A percentile compares a stretch with the other conserved stretches of the same genome.
Conservation (phyloP, 805 yeast species). For the Yarrowia deformans region DNA sequence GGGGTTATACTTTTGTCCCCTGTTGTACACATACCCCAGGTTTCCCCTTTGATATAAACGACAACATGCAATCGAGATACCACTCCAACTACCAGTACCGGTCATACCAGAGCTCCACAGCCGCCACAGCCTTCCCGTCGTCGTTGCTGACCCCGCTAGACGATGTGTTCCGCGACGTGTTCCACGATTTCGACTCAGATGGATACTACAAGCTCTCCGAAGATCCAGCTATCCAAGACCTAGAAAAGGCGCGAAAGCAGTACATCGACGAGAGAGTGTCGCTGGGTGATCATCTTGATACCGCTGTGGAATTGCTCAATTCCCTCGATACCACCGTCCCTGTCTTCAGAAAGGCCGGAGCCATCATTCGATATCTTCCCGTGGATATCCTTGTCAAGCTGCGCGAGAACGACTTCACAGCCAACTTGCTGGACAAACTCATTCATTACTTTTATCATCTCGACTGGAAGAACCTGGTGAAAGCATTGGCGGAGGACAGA, state of each 20-base stretch:
- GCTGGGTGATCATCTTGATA: background rate
- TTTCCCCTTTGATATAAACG: background rate
- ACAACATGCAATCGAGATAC: constrained; percentile 17
- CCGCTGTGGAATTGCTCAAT: background rate
- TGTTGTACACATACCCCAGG: background rate
- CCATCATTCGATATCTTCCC: constrained; percentile 4
- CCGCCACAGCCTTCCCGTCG: background rate
- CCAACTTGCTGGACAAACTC: background rate
- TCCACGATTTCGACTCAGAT: background rate
- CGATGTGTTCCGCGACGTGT: background rate
- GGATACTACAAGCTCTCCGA: background rate
- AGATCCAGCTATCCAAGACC: no score
- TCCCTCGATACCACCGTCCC: background rate
- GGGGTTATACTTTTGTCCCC: background rate
- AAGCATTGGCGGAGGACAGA: background rate
- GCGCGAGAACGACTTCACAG: background rate
- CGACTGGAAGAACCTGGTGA: constrained; percentile 2
- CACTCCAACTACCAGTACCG: background rate
- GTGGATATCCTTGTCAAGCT: background rate
- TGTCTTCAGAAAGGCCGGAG: constrained; percentile 7
- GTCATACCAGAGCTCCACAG: no score
- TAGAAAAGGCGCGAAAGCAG: background rate
- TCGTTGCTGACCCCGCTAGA: background rate
- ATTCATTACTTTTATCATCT: background rate
- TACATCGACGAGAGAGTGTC: background rate